Base-by-base conservation (phyloP, 371 early-diverging fungal genomes). In the Massospora cicadina region DNA sequence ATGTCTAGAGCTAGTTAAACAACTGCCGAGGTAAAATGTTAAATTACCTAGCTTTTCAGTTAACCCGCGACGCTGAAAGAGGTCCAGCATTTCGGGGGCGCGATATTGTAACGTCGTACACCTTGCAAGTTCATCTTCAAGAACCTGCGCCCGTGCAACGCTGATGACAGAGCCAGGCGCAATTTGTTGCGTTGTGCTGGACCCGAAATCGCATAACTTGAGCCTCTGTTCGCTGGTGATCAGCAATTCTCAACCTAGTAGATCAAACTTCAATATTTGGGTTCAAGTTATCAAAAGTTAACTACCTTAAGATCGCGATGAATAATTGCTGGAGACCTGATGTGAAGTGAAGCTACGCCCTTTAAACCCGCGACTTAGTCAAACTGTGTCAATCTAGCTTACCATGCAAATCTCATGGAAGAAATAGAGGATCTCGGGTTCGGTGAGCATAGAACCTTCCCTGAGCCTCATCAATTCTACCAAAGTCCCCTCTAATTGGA, bases 181-280 rank as follows among this genome's bases (percentile, higher is more conserved):
- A 1, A 91, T 72, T 30, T 77, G 78, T 29, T 72, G 70, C 17
- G 82, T 82, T 1, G 91, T 89, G n/a, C 88, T 81, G 1, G 91
- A 91, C 25, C 95, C 95, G 79, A 93, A 95, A 74, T 95, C 95
- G 72, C 92, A 93, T 43, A 95, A 77, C 71, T 93, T 92, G 73
- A 84, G 89, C 65, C 75, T 77, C 27, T 84, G 80, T 65, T 73
- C 69, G 32, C 68, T 66, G 1, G 75, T 56, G 3, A 77, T 76
- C 0, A 84, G 70, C 13, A 85, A 65, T 85, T 84, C 61, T 85
- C 84, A 32, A 76, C 74, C 70, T 73, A 69, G 23, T n/a, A n/a
- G n/a, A n/a, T 17, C 55, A 1, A 17, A 54, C 21, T 58, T 54
- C 32, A 55, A 13, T 33, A 28, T 12, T n/a, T 33, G 24, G 17